Evolutionary conservation across 306 rosid species (phyloP).

Genomic region (Vigna radiata): DNA sequence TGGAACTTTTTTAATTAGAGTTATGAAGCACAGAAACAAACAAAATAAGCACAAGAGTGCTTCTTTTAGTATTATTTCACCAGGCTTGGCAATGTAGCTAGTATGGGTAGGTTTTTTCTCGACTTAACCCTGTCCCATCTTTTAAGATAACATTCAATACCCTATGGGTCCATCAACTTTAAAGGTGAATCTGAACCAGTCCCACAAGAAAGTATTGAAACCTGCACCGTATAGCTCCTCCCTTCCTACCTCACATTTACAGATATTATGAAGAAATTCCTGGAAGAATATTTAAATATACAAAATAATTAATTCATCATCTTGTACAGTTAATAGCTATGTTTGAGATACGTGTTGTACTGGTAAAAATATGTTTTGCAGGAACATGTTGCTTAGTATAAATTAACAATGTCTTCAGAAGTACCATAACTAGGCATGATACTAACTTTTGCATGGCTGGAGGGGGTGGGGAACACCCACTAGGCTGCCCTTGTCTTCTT

Average conservation of each 20-base stretch:
- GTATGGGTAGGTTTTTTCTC: background rate
- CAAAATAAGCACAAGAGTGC: conserved; percentile 12
- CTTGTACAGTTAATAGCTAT: too few relatives aligned
- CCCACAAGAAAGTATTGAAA: background rate
- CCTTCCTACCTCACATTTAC: background rate
- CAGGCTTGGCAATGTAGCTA: conserved; percentile 4
- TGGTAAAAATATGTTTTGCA: background rate
- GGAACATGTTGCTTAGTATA: background rate
- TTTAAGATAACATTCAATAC: background rate
- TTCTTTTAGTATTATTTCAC: conserved; percentile 10
- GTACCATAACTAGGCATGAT: background rate
- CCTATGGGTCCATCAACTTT: background rate
- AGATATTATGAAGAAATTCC: background rate
- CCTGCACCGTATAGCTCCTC: background rate
- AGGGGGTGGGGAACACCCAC: background rate
- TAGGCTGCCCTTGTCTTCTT: background rate
- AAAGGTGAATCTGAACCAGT: background rate
- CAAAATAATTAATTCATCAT: background rate
- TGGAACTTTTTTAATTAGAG: background rate
- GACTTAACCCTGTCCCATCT: background rate
- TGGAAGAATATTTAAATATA: background rate
- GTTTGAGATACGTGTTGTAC: too few relatives aligned
- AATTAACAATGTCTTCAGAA: background rate
- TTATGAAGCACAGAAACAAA: conserved; percentile 11
- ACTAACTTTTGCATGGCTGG: background rate